These are phyloP conservation scores for Auricularia auricula-judae DNA, from an alignment of 768 basidiomycete species.

Conservation along the genomic window DNA sequence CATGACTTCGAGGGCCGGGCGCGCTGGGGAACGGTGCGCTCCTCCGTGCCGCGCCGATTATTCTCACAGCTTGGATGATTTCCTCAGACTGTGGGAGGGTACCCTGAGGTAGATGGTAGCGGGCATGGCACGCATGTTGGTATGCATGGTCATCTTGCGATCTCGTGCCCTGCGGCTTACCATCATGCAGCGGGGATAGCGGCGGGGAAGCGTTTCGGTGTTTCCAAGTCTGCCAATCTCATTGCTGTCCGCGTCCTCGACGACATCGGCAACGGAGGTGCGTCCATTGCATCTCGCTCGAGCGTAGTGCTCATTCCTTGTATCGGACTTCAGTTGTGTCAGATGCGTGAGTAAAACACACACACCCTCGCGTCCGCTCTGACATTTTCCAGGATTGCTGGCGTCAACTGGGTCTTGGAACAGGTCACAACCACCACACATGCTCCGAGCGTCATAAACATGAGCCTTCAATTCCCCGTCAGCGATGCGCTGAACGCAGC, in stretches of 20 bases:
- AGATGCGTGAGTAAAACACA: neutral
- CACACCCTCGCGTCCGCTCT: neutral
- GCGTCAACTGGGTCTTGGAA: conserved; percentile 22
- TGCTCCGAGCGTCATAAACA: conserved; percentile 37
- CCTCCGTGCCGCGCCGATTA: neutral
- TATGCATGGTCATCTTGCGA: neutral
- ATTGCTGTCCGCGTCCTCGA: conserved; percentile 44
- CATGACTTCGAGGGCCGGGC: conserved; percentile 10
- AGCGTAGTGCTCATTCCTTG: neutral
- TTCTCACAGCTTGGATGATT: neutral
- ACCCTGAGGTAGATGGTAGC: neutral
- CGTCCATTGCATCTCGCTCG: neutral
- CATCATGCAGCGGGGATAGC: conserved; percentile 69
- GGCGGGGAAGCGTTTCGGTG: conserved; percentile 86
- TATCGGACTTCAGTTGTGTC: neutral
- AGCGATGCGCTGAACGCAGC: conserved; percentile 74
- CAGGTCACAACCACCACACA: conserved; percentile 13
- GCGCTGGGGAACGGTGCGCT: conserved; percentile 5
- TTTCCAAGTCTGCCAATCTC: conserved; percentile 86
- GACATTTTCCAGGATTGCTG: conserved; percentile 13
- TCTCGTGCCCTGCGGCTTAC: too few relatives aligned
- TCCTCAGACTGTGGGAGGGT: neutral
- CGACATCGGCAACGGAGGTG: conserved; percentile 23
- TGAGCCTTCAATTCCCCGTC: conserved; percentile 95
- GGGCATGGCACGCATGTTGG: conserved; percentile 6